Evolutionary conservation across 1,284 basidiomycete species (phyloP).

Genomic region (Sanghuangporus sanghuang): DNA sequence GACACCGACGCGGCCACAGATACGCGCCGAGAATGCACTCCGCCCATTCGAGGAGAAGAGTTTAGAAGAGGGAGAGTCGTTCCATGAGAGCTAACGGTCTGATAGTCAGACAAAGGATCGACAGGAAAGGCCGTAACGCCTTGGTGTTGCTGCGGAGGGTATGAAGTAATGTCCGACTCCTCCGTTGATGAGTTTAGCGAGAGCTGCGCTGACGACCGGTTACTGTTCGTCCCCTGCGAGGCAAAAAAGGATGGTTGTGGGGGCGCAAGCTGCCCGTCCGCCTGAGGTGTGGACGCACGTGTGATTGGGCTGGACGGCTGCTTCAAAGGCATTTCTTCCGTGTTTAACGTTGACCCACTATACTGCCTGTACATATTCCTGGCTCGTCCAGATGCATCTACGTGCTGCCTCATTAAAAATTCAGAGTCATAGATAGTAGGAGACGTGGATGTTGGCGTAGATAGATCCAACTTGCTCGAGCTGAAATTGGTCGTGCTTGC

Average conservation of each 20-base stretch:
- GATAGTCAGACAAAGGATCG: not conserved
- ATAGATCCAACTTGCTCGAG: constrained; percentile 5
- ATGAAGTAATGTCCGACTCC: constrained; percentile 11
- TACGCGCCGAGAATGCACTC: not conserved
- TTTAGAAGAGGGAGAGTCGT: not conserved
- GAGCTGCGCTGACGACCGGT: constrained; percentile 17
- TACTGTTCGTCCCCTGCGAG: constrained; percentile 20
- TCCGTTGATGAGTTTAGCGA: constrained; percentile 14
- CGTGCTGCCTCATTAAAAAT: not conserved
- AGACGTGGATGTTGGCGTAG: constrained; percentile 2
- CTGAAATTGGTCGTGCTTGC: not conserved
- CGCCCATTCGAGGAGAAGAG: not conserved
- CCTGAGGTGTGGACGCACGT: constrained; percentile 11
- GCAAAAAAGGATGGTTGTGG: constrained; percentile 28
- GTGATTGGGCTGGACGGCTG: constrained; percentile 21
- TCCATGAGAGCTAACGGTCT: not conserved
- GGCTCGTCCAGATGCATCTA: not conserved
- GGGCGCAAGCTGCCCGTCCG: constrained; percentile 21
- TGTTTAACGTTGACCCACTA: constrained; percentile 20
- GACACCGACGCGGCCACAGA: constrained; percentile 36
- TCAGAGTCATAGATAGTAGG: constrained; percentile 19
- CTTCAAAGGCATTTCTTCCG: constrained; percentile 23
- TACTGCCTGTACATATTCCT: constrained; percentile 24
- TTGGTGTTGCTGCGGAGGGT: constrained; percentile 21
- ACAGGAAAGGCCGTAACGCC: constrained; percentile 5